Conservation (phyloP, 768 basidiomycete genomes). For the Pleurotus giganteus region DNA sequence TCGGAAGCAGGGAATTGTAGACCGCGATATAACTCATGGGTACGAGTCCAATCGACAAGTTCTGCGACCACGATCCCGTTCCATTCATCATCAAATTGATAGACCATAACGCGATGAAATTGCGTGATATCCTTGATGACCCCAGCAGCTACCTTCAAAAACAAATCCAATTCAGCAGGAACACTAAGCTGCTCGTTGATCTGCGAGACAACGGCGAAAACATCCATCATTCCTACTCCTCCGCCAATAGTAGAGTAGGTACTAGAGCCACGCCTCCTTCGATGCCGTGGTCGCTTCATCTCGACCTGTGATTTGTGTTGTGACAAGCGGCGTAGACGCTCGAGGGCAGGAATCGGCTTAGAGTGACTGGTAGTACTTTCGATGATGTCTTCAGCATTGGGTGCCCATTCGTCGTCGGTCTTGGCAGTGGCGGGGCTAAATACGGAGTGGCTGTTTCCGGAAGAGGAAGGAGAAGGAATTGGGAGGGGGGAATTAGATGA, state of each 20-base stretch:
- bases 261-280: background rate
- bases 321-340: conserved; percentile 56
- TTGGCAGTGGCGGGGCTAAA: background rate
- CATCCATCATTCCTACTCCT: conserved; percentile 68
- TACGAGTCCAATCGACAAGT: conserved; percentile 73
- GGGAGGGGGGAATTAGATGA: background rate
- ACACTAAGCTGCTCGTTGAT: conserved; percentile 77
- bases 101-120: conserved; percentile 79
- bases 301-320: conserved; percentile 11
- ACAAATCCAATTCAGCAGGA: conserved; percentile 62
- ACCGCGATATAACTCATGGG: conserved; percentile 70
- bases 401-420: conserved; percentile 33
- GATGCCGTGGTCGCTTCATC: background rate
- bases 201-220: conserved; percentile 75
- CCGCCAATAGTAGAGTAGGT: conserved; percentile 12
- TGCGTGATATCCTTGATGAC: conserved; percentile 74
- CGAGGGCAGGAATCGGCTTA: conserved; percentile 68
- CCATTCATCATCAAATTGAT: conserved; percentile 81
- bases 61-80: conserved; percentile 80
- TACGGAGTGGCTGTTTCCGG: background rate
- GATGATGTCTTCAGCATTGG: conserved; percentile 56
- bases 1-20: conserved; percentile 70
- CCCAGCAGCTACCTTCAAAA: conserved; percentile 72
- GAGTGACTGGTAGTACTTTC: conserved; percentile 69
- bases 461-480: too few species aligned